These are phyloP conservation scores for Pleurotus citrinopileatus DNA, from an alignment of 768 basidiomycete genomes.

Conservation along the genomic window DNA sequence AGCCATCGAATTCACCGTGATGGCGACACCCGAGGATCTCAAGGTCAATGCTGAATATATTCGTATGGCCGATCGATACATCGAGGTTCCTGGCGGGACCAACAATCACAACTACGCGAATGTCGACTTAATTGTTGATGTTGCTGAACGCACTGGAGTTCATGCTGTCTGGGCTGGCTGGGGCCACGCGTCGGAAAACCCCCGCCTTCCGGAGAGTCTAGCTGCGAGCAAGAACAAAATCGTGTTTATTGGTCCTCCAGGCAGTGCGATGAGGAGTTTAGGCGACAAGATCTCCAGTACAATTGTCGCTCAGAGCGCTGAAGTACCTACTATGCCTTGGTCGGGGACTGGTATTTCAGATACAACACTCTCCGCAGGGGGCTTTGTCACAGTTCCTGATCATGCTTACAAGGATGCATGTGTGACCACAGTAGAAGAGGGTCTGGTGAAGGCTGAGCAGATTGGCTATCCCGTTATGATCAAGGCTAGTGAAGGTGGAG, in stretches of 20 bases:
- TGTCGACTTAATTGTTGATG: slow-evolving; percentile 97
- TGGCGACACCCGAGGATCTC: slow-evolving; percentile 98
- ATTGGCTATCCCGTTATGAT: slow-evolving; percentile 99
- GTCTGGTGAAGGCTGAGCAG: slow-evolving; percentile 74
- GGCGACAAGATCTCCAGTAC: slow-evolving; percentile 99
- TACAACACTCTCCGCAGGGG: slow-evolving; percentile 77
- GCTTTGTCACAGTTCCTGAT: slow-evolving; percentile 94
- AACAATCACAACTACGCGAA: slow-evolving; percentile 99
- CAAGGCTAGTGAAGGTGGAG: slow-evolving; percentile 98
- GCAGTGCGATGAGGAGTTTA: slow-evolving; percentile 97
- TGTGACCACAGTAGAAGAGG: slow-evolving; percentile 84
- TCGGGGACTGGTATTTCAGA: slow-evolving; percentile 93
- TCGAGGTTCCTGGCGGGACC: slow-evolving; percentile 96
- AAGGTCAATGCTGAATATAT: slow-evolving; percentile 99
- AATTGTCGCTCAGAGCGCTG: slow-evolving; percentile 95
- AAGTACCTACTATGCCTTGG: slow-evolving; percentile 99
- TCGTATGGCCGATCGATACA: slow-evolving; percentile 98
- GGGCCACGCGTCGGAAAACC: slow-evolving; percentile 99
- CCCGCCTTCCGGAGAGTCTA: slow-evolving; percentile 90
- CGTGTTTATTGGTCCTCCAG: slow-evolving; percentile 98
- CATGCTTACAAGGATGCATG: slow-evolving; percentile 87
- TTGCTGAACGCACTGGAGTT: slow-evolving; percentile 95
- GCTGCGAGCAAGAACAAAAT: slow-evolving; percentile 92
- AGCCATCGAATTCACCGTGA: slow-evolving; percentile 97
- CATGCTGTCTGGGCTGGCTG: slow-evolving; percentile 99